Evolutionary conservation across 2,329 filamentous ascomycete genomes (phyloP), one percentile per base, ranked within the genome.

Genomic region (Sphaerulina vaccinii): DNA sequence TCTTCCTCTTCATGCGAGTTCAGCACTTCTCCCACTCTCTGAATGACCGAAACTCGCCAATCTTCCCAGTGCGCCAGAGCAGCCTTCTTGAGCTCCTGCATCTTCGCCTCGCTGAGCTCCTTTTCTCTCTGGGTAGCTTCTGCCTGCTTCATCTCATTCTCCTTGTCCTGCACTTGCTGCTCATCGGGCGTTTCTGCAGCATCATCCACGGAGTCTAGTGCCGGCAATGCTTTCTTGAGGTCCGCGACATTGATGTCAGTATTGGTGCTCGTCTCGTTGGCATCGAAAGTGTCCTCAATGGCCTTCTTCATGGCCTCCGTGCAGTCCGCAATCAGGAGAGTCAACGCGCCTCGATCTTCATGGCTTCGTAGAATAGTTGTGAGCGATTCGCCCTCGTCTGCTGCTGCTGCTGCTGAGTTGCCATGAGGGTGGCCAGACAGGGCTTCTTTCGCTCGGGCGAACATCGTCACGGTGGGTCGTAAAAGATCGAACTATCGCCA

Each of bases 31-130:
- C 83, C 81, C 19, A 95, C 74, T 11, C 90, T 81, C 51, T 82
- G 78, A 35, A 88, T 73, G 8, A 96, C 81, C 10, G 77, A 75
- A 5, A 82, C 78, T 62, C 88, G 82, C 92, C 92, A 97, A 58
- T 89, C 86, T 52, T 87, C 83, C 66, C 92, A 95, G 65, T 86
- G 84, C 5, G 78, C 73, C 4, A 95, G 67, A 1, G 84, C 79
- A 48, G 86, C 84, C 56, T 80, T 83, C 72, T 84, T 90, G 62
- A 90, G 71, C 61, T 88, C 85, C 51, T 78, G 72, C 55, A 86
- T 77, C 48, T 75, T 74, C 2, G 73, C 71, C 2, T 71, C 71
- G 15, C 72, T 74, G 8, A 82, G 66, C 54, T 81, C 79, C 57
- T 77, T 76, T 62, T 75, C 71, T 37, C 76, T 64, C 41, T 70